Evolutionary conservation across 108 stramenopile genomes (phyloP).

Genomic region (Nitzschia sp.): DNA sequence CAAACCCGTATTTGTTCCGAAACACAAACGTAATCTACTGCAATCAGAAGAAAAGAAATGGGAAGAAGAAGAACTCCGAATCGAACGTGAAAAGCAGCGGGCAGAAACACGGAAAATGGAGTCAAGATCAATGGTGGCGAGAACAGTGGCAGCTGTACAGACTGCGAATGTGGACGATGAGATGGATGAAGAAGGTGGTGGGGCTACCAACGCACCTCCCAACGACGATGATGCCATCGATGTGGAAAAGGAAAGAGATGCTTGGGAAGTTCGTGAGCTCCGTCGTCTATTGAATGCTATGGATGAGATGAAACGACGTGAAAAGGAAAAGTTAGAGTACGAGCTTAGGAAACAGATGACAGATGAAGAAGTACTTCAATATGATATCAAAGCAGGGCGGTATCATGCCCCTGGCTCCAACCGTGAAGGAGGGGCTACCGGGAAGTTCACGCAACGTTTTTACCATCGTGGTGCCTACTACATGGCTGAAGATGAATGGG

Average conservation of each 20-base stretch:
- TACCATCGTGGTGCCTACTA: slow-evolving; percentile 98
- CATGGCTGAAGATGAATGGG: slow-evolving; percentile 93
- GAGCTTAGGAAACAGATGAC: slow-evolving; percentile 83
- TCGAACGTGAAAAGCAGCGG: slow-evolving; percentile 42
- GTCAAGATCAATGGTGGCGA: slow-evolving; percentile 78
- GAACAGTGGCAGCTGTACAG: slow-evolving; percentile 36
- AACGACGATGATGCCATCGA: slow-evolving; percentile 46
- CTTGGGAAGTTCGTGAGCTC: slow-evolving; percentile 84
- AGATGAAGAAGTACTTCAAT: slow-evolving; percentile 84
- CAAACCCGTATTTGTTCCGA: slow-evolving; percentile 78
- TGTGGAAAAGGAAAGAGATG: slow-evolving; percentile 47
- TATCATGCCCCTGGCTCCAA: slow-evolving; percentile 57
- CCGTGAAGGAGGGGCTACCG: slow-evolving; percentile 10
- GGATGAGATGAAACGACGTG: slow-evolving; percentile 50
- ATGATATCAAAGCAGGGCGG: slow-evolving; percentile 70
- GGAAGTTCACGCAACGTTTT: slow-evolving; percentile 79
- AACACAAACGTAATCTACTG: slow-evolving; percentile 62
- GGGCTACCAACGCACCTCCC: slow-evolving; percentile 37
- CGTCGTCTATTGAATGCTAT: slow-evolving; percentile 53
- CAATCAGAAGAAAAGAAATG: slow-evolving; percentile 37
- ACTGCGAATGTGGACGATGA: slow-evolving; percentile 10
- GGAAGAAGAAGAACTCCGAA: slow-evolving; percentile 47
- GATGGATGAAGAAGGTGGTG: slow-evolving; percentile 45
- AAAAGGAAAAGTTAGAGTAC: slow-evolving; percentile 61
- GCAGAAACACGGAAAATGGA: slow-evolving; percentile 55